Percentiles rank a stretch among this genome's conserved stretches.
phyloP scores from a whole-genome alignment of 345 rosid species.

The Limnanthes douglasii region DNA sequence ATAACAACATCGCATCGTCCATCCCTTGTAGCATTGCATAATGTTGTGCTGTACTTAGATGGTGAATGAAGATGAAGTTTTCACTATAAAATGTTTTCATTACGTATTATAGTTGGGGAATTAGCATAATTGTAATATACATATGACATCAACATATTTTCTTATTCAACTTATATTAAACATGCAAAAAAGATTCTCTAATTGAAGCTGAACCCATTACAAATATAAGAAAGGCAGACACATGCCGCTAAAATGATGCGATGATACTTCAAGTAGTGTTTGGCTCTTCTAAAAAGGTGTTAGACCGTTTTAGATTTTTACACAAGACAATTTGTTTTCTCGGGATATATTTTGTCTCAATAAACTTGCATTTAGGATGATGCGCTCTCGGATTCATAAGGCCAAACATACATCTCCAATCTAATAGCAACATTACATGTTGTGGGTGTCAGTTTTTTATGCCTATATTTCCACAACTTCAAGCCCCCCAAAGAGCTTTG shows the following conservation, averaged over 20 bases:
- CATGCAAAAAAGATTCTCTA: conserved; percentile 32
- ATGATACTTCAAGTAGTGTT: conserved; percentile 54
- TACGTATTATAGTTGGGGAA: conserved; percentile 1
- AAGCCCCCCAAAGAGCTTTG: conserved; percentile 24
- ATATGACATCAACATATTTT: background rate
- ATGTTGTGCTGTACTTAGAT: conserved; percentile 57
- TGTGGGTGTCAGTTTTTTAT: conserved; percentile 11
- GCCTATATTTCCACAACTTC: conserved; percentile 45
- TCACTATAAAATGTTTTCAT: conserved; percentile 42
- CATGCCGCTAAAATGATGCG: conserved; percentile 44
- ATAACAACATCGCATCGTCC: conserved; percentile 82
- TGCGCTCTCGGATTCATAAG: conserved; percentile 24
- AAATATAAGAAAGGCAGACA: conserved; percentile 17
- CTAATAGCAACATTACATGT: conserved; percentile 34
- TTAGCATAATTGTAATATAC: background rate
- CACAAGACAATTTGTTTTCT: background rate
- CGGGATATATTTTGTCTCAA: background rate
- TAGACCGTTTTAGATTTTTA: background rate
- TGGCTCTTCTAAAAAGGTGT: conserved; percentile 29
- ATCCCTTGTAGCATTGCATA: conserved; percentile 69
- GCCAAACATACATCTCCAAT: conserved; percentile 30
- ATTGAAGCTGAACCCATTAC: conserved; percentile 19
- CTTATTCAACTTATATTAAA: conserved; percentile 5
- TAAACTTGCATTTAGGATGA: conserved; percentile 24
- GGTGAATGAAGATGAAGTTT: conserved; percentile 72